These are phyloP conservation scores for Lavandula angustifolia DNA, from an alignment of 257 asterid genomes.

Conservation along the genomic window DNA sequence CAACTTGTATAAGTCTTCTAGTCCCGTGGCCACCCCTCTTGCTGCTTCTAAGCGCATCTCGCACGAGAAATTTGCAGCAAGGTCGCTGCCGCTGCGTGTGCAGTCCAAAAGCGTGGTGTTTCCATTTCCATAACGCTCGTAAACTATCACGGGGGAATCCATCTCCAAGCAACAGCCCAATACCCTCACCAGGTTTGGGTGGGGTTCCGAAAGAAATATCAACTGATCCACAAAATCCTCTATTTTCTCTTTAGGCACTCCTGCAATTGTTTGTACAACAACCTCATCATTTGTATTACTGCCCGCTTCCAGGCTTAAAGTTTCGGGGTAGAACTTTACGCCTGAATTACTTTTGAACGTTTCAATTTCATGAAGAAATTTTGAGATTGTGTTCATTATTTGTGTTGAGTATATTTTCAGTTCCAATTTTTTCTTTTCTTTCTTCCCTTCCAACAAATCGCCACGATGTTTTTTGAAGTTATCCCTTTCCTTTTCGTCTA, in stretches of 20 bases:
- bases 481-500: background rate
- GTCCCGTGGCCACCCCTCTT: constrained; percentile 19
- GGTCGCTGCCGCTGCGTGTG: background rate
- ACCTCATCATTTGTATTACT: background rate
- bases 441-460: background rate
- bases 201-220: constrained; percentile 25
- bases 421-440: background rate
- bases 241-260: background rate
- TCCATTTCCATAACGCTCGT: constrained; percentile 3
- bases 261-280: background rate
- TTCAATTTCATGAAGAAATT: background rate
- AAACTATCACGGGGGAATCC: constrained; percentile 2
- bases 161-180: constrained; percentile 26
- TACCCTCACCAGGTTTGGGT: constrained; percentile 18
- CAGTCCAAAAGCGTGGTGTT: background rate
- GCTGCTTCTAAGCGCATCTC: constrained; percentile 14
- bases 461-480: constrained; percentile 13
- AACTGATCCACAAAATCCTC: constrained; percentile 22
- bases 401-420: background rate
- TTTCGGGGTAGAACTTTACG: constrained; percentile 1
- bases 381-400: background rate
- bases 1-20: background rate
- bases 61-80: background rate
- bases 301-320: background rate
- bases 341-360: background rate